Evolutionary conservation across 345 rosid species (phyloP).

Genomic region (Aurinia saxatilis): DNA sequence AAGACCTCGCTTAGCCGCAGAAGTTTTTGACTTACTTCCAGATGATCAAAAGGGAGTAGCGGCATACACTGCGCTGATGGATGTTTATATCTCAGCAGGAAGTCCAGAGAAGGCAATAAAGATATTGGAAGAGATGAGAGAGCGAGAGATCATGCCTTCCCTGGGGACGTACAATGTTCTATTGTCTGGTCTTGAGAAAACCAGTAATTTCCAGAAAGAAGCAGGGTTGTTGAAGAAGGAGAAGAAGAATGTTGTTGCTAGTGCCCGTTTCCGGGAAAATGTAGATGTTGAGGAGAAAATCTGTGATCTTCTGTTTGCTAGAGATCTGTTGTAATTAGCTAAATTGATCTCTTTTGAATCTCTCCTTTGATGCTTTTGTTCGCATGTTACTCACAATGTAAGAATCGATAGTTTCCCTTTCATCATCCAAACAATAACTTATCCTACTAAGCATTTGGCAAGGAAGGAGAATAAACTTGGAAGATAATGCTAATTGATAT

Average conservation of each 20-base stretch:
- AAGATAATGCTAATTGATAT: too few species aligned
- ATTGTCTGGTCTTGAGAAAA: slow-evolving; percentile 57
- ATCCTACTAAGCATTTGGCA: too few species aligned
- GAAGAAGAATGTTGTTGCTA: slow-evolving; percentile 41
- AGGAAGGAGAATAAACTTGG: too few species aligned
- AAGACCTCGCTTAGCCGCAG: slow-evolving; percentile 59
- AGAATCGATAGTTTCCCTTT: too few species aligned
- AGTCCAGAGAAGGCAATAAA: slow-evolving; percentile 62
- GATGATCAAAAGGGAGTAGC: slow-evolving; percentile 53
- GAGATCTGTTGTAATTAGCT: slow-evolving; percentile 4
- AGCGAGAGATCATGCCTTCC: slow-evolving; percentile 45
- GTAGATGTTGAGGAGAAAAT: slow-evolving; percentile 37
- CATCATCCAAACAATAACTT: too few species aligned
- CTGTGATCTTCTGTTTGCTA: slow-evolving; percentile 69
- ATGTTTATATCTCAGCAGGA: slow-evolving; percentile 66
- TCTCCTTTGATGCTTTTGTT: too few species aligned
- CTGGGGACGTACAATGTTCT: slow-evolving; percentile 63
- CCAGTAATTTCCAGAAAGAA: slow-evolving; percentile 40
- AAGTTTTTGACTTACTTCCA: slow-evolving; percentile 53
- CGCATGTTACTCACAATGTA: too few species aligned
- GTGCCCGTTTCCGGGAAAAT: slow-evolving; percentile 26
- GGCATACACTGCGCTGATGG: slow-evolving; percentile 61
- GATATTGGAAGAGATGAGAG: slow-evolving; percentile 50
- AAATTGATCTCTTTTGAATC: too few species aligned
- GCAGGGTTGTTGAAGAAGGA: slow-evolving; percentile 48